These are phyloP conservation scores for Coemansia sp. DNA, from an alignment of 192 early-diverging fungal species.

Conservation along the genomic window DNA sequence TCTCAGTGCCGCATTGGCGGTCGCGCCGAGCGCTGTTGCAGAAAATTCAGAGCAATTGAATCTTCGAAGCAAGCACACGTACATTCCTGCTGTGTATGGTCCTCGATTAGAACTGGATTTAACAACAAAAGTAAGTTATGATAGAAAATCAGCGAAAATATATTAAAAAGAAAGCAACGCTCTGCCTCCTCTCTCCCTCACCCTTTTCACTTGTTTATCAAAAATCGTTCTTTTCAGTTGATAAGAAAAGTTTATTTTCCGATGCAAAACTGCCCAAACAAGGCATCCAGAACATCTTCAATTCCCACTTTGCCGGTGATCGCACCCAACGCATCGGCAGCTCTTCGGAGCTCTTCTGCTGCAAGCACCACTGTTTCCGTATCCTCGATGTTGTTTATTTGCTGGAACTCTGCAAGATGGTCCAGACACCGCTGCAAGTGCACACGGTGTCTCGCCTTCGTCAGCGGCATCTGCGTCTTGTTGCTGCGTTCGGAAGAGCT, in stretches of 20 bases:
- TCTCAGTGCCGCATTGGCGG: not conserved
- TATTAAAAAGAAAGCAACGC: too few relatives aligned
- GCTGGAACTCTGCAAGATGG: slow-evolving; percentile 49
- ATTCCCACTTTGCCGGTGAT: slow-evolving; percentile 75
- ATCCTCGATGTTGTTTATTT: slow-evolving; percentile 14
- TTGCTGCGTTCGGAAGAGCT: not conserved
- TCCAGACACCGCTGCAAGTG: slow-evolving; percentile 60
- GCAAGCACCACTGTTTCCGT: slow-evolving; percentile 49
- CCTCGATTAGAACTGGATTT: too few relatives aligned
- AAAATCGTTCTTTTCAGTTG: too few relatives aligned
- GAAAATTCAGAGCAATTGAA: not conserved
- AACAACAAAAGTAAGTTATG: too few relatives aligned
- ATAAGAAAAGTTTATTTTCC: too few relatives aligned
- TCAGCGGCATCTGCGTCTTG: slow-evolving; percentile 57
- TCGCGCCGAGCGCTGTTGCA: not conserved
- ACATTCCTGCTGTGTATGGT: too few relatives aligned
- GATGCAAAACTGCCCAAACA: slow-evolving; percentile 79
- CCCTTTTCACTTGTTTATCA: too few relatives aligned
- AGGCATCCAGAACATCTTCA: slow-evolving; percentile 71
- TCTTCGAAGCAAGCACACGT: not conserved
- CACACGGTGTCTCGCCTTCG: slow-evolving; percentile 66
- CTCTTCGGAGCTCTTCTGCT: slow-evolving; percentile 72
- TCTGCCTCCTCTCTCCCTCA: too few relatives aligned
- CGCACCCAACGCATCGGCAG: slow-evolving; percentile 61
- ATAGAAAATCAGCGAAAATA: too few relatives aligned